A percentile compares a stretch with the other conserved stretches of the same genome.
phyloP scores from a whole-genome alignment of 768 basidiomycete species.

The Russula sp. region DNA sequence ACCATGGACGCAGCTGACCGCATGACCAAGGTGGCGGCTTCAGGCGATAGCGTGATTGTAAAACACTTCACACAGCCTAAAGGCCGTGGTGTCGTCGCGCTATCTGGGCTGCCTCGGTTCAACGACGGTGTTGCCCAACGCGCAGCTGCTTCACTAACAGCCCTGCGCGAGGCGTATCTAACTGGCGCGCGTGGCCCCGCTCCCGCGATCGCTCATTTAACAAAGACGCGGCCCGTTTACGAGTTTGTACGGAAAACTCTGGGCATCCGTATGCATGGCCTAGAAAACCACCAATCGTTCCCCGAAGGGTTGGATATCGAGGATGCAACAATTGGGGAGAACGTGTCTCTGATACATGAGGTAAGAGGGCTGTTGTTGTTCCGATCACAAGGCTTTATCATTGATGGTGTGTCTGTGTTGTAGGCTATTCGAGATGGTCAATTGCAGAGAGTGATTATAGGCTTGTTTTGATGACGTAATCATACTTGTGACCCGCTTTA shows the following conservation, averaged over 20 bases:
- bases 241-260: constrained; percentile 66
- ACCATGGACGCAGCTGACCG: constrained; percentile 64
- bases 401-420: not conserved
- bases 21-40: constrained; percentile 66
- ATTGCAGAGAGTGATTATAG: constrained; percentile 49
- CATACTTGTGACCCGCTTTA: not conserved
- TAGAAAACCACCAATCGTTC: constrained; percentile 59
- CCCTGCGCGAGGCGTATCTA: constrained; percentile 51
- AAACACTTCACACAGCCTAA: constrained; percentile 42
- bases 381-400: not conserved
- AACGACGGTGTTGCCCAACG: constrained; percentile 46
- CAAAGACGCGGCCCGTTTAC: constrained; percentile 66
- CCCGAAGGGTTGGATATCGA: constrained; percentile 59
- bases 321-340: constrained; percentile 63
- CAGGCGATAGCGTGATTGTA: constrained; percentile 55
- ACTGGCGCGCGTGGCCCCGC: constrained; percentile 51
- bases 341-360: constrained; percentile 73
- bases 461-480: constrained; percentile 36
- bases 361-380: constrained; percentile 23
- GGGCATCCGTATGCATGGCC: constrained; percentile 76
- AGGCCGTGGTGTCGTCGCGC: constrained; percentile 22
- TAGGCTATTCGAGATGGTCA: constrained; percentile 64
- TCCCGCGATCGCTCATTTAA: constrained; percentile 62
- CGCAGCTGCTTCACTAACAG: constrained; percentile 40
- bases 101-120: constrained; percentile 44